These are phyloP conservation scores for Tetramitus jugosus DNA, from an alignment of 208 protist species.

Conservation along the genomic window DNA sequence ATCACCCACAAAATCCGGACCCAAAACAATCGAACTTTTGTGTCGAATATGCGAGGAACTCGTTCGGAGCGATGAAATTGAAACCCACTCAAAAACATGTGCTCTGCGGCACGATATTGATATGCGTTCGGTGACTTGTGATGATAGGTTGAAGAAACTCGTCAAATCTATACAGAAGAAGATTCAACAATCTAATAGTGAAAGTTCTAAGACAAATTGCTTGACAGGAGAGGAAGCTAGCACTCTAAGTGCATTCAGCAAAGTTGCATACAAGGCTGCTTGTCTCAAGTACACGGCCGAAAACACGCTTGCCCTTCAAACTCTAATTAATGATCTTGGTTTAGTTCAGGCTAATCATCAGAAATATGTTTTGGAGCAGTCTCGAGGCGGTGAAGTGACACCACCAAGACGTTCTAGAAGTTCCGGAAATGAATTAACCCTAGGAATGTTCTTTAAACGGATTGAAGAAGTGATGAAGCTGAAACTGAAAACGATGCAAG, in stretches of 20 bases:
- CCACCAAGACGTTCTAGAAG: not conserved
- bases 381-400: not conserved
- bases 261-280: not conserved
- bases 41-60: slow-evolving; percentile 31
- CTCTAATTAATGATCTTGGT: too few species aligned
- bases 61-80: slow-evolving; percentile 6
- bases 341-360: too few species aligned
- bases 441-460: not conserved
- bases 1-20: too few species aligned
- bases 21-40: not conserved
- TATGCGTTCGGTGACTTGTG: not conserved
- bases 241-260: not conserved
- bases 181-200: not conserved
- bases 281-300: not conserved
- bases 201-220: not conserved
- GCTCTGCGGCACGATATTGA: slow-evolving; percentile 8
- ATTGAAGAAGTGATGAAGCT: not conserved
- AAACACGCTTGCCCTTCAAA: too few species aligned
- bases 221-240: not conserved
- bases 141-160: slow-evolving; percentile 13
- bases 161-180: slow-evolving; percentile 7
- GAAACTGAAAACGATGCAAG: not conserved
- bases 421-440: not conserved
- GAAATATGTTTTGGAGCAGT: not conserved
- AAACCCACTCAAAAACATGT: slow-evolving; percentile 19